A percentile compares a stretch with the other conserved stretches of the same genome.
These are phyloP conservation scores for Debaryomycetaceae sp. DNA, from an alignment of 1,139 yeast species.

Conservation along the genomic window DNA sequence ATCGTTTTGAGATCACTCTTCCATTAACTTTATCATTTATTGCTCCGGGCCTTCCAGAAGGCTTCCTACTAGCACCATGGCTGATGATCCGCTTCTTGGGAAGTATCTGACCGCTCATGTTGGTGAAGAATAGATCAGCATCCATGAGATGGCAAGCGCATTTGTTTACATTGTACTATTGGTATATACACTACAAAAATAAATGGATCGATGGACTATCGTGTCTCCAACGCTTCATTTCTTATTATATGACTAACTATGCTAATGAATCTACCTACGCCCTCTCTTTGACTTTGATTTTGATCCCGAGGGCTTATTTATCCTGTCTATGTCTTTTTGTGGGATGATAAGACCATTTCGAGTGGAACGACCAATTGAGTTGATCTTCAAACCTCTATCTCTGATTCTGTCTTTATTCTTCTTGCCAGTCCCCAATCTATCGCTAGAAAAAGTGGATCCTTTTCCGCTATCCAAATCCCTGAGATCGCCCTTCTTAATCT, in stretches of 20 bases:
- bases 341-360: slow-evolving; percentile 79
- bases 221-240: too few relatives aligned
- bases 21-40: slow-evolving; percentile 18
- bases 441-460: slow-evolving; percentile 49
- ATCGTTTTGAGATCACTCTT: slow-evolving; percentile 23
- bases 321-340: slow-evolving; percentile 60
- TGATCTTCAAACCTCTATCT: slow-evolving; percentile 76
- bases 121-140: not conserved
- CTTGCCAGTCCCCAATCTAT: slow-evolving; percentile 56
- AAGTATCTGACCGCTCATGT: slow-evolving; percentile 14
- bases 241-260: too few relatives aligned
- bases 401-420: slow-evolving; percentile 38
- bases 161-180: not conserved
- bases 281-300: not conserved
- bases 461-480: slow-evolving; percentile 54
- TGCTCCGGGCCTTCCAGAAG: slow-evolving; percentile 12
- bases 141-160: not conserved
- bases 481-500: slow-evolving; percentile 59
- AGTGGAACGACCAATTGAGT: slow-evolving; percentile 75
- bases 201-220: not conserved
- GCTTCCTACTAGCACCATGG: slow-evolving; percentile 4
- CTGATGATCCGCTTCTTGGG: slow-evolving; percentile 21
- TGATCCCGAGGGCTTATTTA: slow-evolving; percentile 14
- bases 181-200: not conserved
- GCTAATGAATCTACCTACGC: too few relatives aligned